Conservation (phyloP, 768 basidiomycete genomes). For the Leccinum sublutescens region DNA sequence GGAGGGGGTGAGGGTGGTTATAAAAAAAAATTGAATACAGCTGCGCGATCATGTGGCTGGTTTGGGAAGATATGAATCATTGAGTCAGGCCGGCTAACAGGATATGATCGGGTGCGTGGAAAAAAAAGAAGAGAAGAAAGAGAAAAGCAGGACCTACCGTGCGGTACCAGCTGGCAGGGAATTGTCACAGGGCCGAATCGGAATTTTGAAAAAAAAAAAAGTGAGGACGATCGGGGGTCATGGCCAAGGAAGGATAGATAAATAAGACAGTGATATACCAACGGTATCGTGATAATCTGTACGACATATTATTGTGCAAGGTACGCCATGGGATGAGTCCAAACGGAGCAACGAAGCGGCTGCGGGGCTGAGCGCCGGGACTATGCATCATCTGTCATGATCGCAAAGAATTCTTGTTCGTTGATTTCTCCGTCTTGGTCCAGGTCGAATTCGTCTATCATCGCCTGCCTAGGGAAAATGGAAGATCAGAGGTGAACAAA, state of each 20-base stretch:
- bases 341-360: neutral
- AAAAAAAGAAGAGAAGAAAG: constrained; percentile 1
- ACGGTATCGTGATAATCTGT: constrained; percentile 10
- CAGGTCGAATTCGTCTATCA: constrained; percentile 99
- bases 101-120: constrained; percentile 21
- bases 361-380: neutral
- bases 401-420: constrained; percentile 93
- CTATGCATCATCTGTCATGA: constrained; percentile 92
- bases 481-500: constrained; percentile 34
- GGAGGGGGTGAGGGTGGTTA: neutral
- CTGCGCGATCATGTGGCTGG: constrained; percentile 25
- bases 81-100: constrained; percentile 14
- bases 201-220: neutral
- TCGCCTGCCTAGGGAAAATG: constrained; percentile 76
- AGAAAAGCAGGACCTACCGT: neutral
- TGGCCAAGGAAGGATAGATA: constrained; percentile 15
- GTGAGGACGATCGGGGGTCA: constrained; percentile 21
- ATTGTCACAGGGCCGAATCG: neutral
- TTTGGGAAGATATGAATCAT: constrained; percentile 5
- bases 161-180: neutral
- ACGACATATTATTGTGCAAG: neutral
- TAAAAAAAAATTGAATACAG: constrained; percentile 14
- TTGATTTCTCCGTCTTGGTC: constrained; percentile 98
- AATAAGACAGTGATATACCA: constrained; percentile 12
- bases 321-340: neutral